A percentile compares a stretch with the other conserved stretches of the same genome.
phyloP scores from a whole-genome alignment of 2,329 filamentous ascomycete species.

The Aspergillus unguis region DNA sequence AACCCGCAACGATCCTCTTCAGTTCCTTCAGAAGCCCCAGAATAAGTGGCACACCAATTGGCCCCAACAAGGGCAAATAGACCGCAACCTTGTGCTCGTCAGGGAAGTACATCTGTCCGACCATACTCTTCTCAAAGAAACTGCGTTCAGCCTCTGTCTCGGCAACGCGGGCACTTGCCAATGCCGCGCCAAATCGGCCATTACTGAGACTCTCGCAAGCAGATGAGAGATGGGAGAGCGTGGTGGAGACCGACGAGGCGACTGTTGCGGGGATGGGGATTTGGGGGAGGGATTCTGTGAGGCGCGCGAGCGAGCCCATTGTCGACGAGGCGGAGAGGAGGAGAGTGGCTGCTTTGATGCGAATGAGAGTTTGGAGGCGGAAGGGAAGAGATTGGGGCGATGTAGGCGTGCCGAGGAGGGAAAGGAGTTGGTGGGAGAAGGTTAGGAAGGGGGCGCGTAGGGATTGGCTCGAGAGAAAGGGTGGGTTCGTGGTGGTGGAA shows the following conservation, averaged over 20 bases:
- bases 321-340: conserved; percentile 88
- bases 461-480: conserved; percentile 60
- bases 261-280: conserved; percentile 90
- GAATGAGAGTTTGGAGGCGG: conserved; percentile 75
- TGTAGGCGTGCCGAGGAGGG: conserved; percentile 79
- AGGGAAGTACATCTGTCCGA: conserved; percentile 96
- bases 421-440: conserved; percentile 86
- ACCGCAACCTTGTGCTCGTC: conserved; percentile 98
- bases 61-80: conserved; percentile 85
- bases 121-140: conserved; percentile 99
- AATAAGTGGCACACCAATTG: conserved; percentile 82
- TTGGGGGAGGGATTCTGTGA: conserved; percentile 77
- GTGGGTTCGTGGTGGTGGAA: conserved; percentile 31
- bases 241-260: conserved; percentile 76
- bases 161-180: conserved; percentile 78
- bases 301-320: conserved; percentile 82
- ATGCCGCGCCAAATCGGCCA: conserved; percentile 61
- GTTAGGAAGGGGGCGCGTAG: conserved; percentile 79
- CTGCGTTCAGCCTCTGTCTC: conserved; percentile 87
- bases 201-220: conserved; percentile 69
- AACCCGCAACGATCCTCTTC: conserved; percentile 48
- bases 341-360: conserved; percentile 81
- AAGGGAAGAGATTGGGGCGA: conserved; percentile 75
- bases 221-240: conserved; percentile 71
- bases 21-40: conserved; percentile 82